These are phyloP conservation scores for Lachnellula arida DNA, from an alignment of 2,329 filamentous ascomycete species.

Conservation along the genomic window DNA sequence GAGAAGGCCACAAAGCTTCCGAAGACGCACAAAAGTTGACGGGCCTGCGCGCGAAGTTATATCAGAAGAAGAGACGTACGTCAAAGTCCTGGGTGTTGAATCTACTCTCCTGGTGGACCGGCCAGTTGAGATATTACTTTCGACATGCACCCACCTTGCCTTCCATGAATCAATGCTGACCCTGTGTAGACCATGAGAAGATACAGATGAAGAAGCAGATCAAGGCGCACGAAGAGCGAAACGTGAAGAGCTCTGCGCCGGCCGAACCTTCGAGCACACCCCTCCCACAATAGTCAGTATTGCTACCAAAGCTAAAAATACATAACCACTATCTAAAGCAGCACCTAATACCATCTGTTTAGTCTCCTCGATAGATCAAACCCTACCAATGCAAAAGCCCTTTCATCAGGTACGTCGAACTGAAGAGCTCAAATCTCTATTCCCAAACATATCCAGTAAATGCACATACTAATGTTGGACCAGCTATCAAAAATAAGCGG, in stretches of 20 bases:
- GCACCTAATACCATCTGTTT: constrained; percentile 18
- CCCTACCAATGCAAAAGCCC: constrained; percentile 58
- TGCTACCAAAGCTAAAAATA: constrained; percentile 34
- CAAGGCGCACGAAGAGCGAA: constrained; percentile 91
- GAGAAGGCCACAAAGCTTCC: constrained; percentile 83
- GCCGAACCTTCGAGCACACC: constrained; percentile 76
- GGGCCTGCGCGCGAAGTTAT: constrained; percentile 86
- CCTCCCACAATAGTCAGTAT: constrained; percentile 54
- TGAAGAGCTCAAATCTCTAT: constrained; percentile 33
- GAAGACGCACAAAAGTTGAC: constrained; percentile 90
- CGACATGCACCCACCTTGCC: too few species aligned
- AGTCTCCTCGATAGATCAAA: constrained; percentile 71
- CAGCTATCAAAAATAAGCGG: too few species aligned
- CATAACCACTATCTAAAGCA: constrained; percentile 17
- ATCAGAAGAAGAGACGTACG: constrained; percentile 71
- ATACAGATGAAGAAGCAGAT: constrained; percentile 96
- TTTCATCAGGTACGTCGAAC: constrained; percentile 55
- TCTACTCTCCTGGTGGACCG: too few species aligned
- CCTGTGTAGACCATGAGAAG: constrained; percentile 73
- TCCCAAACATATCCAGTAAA: not conserved
- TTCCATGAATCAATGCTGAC: too few species aligned
- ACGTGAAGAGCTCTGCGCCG: constrained; percentile 79
- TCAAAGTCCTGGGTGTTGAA: too few species aligned
- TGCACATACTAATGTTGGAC: too few species aligned
- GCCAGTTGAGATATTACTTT: too few species aligned